Evolutionary conservation across 2,329 filamentous ascomycete species (phyloP), one percentile per base, ranked within the genome.

Genomic region (Exutisphaerella laricina): DNA sequence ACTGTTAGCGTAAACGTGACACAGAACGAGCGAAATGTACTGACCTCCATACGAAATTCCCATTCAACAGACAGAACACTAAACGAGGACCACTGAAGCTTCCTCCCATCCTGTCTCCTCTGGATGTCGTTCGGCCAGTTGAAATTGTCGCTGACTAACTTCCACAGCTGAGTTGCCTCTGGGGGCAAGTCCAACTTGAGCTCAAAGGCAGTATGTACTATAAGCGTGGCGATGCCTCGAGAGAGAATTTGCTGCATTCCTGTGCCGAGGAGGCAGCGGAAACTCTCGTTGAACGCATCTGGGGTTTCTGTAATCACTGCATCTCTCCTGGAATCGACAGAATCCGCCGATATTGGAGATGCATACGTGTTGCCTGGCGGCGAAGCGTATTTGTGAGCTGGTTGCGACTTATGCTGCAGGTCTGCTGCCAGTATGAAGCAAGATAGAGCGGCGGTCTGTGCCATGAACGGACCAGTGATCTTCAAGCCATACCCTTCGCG

Each of bases 131-230:
- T 9, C 1, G 26, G 28, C 28, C 29, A 4, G 20, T 28, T 28
- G 4, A 23, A 23, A 6, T 23, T 41, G 3, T 23, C 38, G 7
- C 21, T 22, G 17, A 32, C 14, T 4, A 41, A 12, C 38, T 30
- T 13, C 25, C 14, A 13, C 16, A 32, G 14, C 14, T 41, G 7
- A 6, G 8, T 6, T n/a, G 21, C 28, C 17, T 13, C 26, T 9
- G 17, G 84, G 1, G 41, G 41, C 10, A 43, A 17, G 2, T 4
- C 17, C 12, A 31, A n/a, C 13, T 43, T 18, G 7, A 43, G 7
- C 4, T 6, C 31, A 4, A 12, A 14, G 5, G 33, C 32, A 18
- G 41, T 29, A 17, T 12, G 23, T 14, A 8, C 14, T 5, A 49
- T n/a, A 39, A 49, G 43, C 1, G 43, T 18, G 2, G 35, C 43